Base-by-base conservation (phyloP, 1,139 yeast genomes). In the Candida neerlandica region DNA sequence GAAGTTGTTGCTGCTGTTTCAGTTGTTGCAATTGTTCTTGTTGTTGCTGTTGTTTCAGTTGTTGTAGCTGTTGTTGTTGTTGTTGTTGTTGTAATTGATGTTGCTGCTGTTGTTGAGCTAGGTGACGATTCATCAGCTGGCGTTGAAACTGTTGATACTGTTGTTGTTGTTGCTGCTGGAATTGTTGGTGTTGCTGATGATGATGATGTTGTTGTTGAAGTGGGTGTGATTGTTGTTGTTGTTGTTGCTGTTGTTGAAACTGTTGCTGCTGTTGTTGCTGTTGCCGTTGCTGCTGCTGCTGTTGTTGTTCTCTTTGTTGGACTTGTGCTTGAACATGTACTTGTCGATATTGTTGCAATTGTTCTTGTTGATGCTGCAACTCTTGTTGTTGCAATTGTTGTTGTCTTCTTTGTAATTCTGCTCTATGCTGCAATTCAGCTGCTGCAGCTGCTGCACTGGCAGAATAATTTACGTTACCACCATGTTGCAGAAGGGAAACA, bases 401-500 rank as follows among this genome's bases (percentile, higher is more conserved):
- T 48, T 63, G 70, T 56, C 59, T 52, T 46, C 59, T 49, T 54
- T 69, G 71, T 55, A 66, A 58, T 41, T 60, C 64, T 15, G 58
- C 59, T 18, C 63, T 55, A 43, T 62, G 66, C 43, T 62, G 65
- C 35, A 60, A 55, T 42, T 62, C 64, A 10, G 60, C 59, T 19
- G 62, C 62, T 19, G 55, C 62, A 19, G 51, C 39, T 37, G 51
- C 47, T 16, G 46, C 23, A 29, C 67, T 45, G 58, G 65, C 37
- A 51, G 59, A 40, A 60, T 66, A 33, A 70, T 58, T 41, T 67
- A 61, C 55, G 73, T 59, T 55, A 67, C 72, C 55, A 67, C 72
- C 56, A 64, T 66, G 45, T 69, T 65, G 41, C 70, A 67, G 30
- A 71, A 66, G 46, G 71, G 71, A 66, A 64, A 68, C 65, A 65